Percentiles rank a stretch among this genome's conserved stretches.
Evolutionary conservation across 805 yeast genomes (phyloP).

Genomic region (Candida alai): DNA sequence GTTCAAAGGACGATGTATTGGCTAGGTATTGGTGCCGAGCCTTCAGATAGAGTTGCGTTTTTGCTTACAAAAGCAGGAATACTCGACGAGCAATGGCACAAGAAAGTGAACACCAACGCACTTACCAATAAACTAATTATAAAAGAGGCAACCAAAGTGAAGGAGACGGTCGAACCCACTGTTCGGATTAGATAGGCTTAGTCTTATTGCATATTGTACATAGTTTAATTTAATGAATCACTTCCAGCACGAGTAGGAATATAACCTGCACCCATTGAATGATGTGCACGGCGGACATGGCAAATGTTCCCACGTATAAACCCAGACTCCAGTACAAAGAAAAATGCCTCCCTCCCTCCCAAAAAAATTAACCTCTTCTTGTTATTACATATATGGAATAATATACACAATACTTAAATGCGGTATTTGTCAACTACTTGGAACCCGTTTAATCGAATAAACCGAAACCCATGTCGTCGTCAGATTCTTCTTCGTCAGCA

Average conservation of each 20-base stretch:
- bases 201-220: too few relatives aligned
- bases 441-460: constrained; percentile 79
- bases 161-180: constrained; percentile 29
- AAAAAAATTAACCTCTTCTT: not conserved
- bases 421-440: too few relatives aligned
- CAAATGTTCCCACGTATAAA: too few relatives aligned
- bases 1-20: constrained; percentile 90
- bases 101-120: constrained; percentile 10
- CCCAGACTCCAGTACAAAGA: too few relatives aligned
- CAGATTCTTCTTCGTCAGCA: constrained; percentile 70
- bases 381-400: constrained; percentile 2
- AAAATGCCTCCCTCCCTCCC: not conserved
- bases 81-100: constrained; percentile 57
- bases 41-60: constrained; percentile 74
- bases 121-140: too few relatives aligned
- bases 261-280: not conserved
- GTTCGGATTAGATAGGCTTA: too few relatives aligned
- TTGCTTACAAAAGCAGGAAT: constrained; percentile 77
- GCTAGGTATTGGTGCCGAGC: constrained; percentile 97
- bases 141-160: constrained; percentile 37
- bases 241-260: not conserved
- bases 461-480: constrained; percentile 98
- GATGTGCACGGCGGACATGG: not conserved
- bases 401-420: constrained; percentile 3
- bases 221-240: too few relatives aligned